phyloP scores from a whole-genome alignment of 345 rosid species.

The Stellera chamaejasme region DNA sequence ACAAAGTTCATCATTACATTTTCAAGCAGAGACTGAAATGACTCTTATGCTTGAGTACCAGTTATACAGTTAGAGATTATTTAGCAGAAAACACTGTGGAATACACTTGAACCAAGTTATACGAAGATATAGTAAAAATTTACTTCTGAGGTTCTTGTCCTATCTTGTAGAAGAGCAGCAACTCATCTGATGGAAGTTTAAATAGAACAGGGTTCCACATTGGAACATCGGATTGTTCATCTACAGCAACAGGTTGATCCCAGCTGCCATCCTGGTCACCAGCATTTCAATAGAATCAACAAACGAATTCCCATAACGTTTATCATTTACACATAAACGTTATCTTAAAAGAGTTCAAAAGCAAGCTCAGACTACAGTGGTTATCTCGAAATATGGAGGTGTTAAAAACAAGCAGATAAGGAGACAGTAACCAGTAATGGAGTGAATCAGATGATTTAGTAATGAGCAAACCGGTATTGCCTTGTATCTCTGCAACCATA shows the following conservation, averaged over 20 bases:
- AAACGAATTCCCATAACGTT: background rate
- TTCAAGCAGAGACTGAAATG: no score
- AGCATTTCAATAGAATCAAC: conserved; percentile 3
- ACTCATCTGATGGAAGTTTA: conserved; percentile 67
- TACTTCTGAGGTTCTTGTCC: conserved; percentile 87
- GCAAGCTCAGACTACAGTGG: no score
- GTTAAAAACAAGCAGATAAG: no score
- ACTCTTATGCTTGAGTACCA: no score
- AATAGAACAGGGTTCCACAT: conserved; percentile 92
- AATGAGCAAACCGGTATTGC: conserved; percentile 20
- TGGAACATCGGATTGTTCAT: conserved; percentile 67
- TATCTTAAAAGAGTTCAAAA: no score
- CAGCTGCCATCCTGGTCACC: conserved; percentile 56
- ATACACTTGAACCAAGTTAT: background rate
- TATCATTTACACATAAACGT: background rate
- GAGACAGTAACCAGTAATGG: no score
- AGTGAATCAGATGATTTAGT: no score
- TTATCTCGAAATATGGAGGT: no score
- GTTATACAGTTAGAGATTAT: background rate
- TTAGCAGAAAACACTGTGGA: background rate
- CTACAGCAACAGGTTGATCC: conserved; percentile 44
- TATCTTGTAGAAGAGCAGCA: conserved; percentile 76
- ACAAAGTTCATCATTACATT: no score
- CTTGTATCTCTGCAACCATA: conserved; percentile 60
- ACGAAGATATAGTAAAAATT: conserved; percentile 3